phyloP scores from a whole-genome alignment of 768 basidiomycete species.

The Trametes elegans region DNA sequence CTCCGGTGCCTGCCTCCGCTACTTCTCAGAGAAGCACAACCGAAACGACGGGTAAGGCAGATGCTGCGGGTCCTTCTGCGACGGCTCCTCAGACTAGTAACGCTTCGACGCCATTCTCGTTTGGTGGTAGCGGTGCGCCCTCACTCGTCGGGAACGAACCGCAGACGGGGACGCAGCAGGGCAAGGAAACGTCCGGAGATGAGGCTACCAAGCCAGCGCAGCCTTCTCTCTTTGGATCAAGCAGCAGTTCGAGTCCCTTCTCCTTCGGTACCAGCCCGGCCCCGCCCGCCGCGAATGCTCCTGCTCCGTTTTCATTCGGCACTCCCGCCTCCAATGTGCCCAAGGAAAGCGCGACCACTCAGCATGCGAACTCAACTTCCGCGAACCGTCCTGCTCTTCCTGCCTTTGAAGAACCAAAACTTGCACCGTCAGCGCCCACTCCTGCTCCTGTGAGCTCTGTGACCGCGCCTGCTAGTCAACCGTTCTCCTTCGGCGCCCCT shows the following conservation, averaged over 20 bases:
- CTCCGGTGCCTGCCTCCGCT: conserved; percentile 18
- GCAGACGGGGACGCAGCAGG: no score
- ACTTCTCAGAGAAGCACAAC: conserved; percentile 10
- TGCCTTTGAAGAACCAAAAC: background rate
- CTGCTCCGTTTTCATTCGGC: background rate
- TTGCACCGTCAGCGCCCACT: background rate
- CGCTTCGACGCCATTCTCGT: no score
- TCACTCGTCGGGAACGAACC: no score
- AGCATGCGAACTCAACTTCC: background rate
- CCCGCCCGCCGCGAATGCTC: background rate
- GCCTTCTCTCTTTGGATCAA: no score
- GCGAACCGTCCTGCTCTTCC: background rate
- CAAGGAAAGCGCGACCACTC: background rate
- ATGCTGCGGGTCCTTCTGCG: background rate
- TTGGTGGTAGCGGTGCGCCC: no score
- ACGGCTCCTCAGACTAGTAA: no score
- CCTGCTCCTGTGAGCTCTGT: background rate
- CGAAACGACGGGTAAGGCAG: background rate
- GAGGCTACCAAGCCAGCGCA: no score
- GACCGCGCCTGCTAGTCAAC: background rate
- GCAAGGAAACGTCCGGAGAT: no score
- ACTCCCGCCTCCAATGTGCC: background rate
- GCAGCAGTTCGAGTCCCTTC: conserved; percentile 1
- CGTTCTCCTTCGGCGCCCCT: conserved; percentile 7
- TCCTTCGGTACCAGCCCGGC: conserved; percentile 4